A percentile compares a stretch with the other conserved stretches of the same genome.
Conservation (phyloP, 225 moss, liverwort and hornwort genomes). For the Bryoerythrophyllum caledonicum region DNA sequence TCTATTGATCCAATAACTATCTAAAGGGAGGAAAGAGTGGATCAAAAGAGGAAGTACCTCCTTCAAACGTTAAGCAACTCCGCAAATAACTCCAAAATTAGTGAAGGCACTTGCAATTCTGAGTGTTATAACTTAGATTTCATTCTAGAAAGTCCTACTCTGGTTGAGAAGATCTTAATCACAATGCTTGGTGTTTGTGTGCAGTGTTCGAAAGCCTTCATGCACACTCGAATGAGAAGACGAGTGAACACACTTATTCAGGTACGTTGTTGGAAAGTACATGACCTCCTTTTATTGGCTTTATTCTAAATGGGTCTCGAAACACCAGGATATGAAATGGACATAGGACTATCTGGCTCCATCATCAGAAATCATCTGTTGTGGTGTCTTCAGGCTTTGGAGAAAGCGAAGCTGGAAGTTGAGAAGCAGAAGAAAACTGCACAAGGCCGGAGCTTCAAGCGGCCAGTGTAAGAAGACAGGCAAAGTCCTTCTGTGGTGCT, state of each 20-base stretch:
- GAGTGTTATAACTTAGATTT: neutral
- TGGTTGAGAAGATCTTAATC: no score
- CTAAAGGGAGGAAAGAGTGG: no score
- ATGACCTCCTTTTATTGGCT: no score
- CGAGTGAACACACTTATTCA: slow-evolving; percentile 92
- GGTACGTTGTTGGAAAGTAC: no score
- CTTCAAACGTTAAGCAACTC: neutral
- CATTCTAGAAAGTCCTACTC: slow-evolving; percentile 16
- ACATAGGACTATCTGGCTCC: no score
- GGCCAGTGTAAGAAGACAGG: slow-evolving; percentile 62
- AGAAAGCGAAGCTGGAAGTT: slow-evolving; percentile 86
- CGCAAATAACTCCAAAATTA: neutral
- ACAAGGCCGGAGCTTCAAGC: slow-evolving; percentile 85
- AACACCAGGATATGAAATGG: no score
- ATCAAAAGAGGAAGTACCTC: no score
- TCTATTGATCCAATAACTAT: no score
- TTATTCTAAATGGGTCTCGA: neutral
- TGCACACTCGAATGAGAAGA: slow-evolving; percentile 98
- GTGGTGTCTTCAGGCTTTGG: slow-evolving; percentile 63
- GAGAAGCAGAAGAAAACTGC: slow-evolving; percentile 96
- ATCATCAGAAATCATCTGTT: neutral
- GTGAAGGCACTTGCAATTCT: neutral
- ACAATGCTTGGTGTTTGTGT: slow-evolving; percentile 20
- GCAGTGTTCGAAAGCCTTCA: slow-evolving; percentile 97
- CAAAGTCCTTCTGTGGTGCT: no score